phyloP scores from a whole-genome alignment of 768 basidiomycete genomes.

The Mycena vulgaris region DNA sequence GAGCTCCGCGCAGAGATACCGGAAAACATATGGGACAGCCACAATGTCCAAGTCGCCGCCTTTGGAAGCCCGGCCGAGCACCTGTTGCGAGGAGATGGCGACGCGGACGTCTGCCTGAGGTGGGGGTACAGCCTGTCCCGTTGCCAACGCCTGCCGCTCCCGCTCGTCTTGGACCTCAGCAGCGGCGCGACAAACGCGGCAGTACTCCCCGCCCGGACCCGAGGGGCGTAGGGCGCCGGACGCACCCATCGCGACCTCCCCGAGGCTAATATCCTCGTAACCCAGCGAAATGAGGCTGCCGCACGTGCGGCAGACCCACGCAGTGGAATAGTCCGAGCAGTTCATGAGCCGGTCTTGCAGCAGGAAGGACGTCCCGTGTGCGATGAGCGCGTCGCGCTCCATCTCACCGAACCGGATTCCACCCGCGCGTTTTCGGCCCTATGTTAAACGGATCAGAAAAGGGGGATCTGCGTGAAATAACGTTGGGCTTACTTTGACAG shows the following conservation, averaged over 20 bases:
- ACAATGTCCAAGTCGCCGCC: conserved; percentile 94
- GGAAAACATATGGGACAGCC: conserved; percentile 95
- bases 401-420: conserved; percentile 99
- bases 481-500: conserved; percentile 84
- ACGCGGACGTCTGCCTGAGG: conserved; percentile 70
- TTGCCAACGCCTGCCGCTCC: conserved; percentile 72
- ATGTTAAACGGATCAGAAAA: conserved; percentile 12
- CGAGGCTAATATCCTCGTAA: conserved; percentile 89
- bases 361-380: conserved; percentile 98
- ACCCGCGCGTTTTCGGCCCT: conserved; percentile 98
- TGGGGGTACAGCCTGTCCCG: conserved; percentile 63
- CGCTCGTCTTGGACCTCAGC: conserved; percentile 76
- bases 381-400: conserved; percentile 99
- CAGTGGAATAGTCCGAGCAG: conserved; percentile 99
- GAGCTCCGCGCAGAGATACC: conserved; percentile 94
- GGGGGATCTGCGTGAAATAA: not conserved
- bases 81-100: conserved; percentile 76
- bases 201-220: conserved; percentile 93
- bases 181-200: conserved; percentile 88
- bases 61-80: conserved; percentile 71
- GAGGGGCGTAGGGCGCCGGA: conserved; percentile 69
- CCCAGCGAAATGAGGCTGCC: conserved; percentile 97
- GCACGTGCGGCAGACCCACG: conserved; percentile 98
- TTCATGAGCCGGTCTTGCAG: conserved; percentile 99
- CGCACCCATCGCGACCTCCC: conserved; percentile 70